Conservation (phyloP, 78 protist species). For the Emiliania huxleyi region DNA sequence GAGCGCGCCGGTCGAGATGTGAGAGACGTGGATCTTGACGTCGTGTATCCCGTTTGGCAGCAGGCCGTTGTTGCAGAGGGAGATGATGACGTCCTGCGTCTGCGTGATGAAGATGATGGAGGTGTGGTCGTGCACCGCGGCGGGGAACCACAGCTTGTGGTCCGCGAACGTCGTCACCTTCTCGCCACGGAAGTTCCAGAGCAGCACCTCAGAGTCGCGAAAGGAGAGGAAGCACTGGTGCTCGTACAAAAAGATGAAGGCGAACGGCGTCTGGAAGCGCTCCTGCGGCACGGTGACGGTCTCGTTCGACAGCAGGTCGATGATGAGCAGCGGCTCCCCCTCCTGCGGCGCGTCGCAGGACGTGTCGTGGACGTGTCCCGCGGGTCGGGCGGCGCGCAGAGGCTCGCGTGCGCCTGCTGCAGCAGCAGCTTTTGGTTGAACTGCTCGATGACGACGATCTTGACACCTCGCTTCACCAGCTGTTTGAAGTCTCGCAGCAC, state of each 20-base stretch:
- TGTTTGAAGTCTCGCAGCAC: background rate
- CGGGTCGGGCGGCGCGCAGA: too few species aligned
- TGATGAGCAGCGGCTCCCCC: background rate
- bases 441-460: constrained; percentile 15
- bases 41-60: background rate
- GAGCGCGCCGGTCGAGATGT: background rate
- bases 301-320: background rate
- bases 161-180: background rate
- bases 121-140: background rate
- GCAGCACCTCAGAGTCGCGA: background rate
- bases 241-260: constrained; percentile 28
- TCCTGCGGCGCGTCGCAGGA: too few species aligned
- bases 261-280: background rate
- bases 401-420: constrained; percentile 16
- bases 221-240: background rate
- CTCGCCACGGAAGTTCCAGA: background rate
- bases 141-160: background rate
- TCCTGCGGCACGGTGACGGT: background rate
- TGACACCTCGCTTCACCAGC: background rate
- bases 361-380: too few species aligned
- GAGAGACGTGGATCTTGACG: background rate
- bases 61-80: background rate
- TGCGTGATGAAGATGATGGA: background rate
- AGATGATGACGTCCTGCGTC: background rate
- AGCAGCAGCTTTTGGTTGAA: constrained; percentile 35